Base-by-base conservation (phyloP, 176 grass and related monocot species). In the Triticum turgidum region DNA sequence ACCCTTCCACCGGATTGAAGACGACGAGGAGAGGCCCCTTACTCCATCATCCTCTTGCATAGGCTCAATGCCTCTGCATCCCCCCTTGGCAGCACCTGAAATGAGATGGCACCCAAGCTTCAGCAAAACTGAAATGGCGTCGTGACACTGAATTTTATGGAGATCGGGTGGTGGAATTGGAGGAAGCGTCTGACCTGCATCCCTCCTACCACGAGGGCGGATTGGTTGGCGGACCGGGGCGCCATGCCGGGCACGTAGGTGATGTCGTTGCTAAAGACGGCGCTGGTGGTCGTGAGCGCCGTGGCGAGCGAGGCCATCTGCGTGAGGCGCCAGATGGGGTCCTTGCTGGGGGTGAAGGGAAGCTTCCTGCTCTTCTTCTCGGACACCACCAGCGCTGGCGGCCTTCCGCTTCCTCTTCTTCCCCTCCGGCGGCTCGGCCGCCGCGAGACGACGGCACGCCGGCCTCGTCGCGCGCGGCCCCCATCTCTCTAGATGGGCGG, bases 231-330 rank as follows among this genome's bases (percentile, higher is more conserved):
- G 4, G 86, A 90, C 4, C 92, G 86, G 5, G 90, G 88, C 2
- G 93, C 96, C 96, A 95, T 94, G 72, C 76, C 84, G 17, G 93
- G 52, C 29, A 30, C 29, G 29, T 30, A 30, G 29, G 29, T 2
- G 29, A 30, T 1, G 29, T 30, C 2, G 29, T 96, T 96, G 90
- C 94, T 98, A 69, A 98, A 96, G 61, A 84, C 86, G 63, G 92
- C 86, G 20, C 87, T 92, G 17, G 89, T 98, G 73, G 92, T 75
- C 29, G 2, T 30, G 29, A 30, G 29, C 29, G 29, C 29, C 29
- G 29, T 30, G 29, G 29, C 29, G 29, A 30, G 29, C 29, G 1
- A 30, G 29, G 29, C 29, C 29, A 30, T 30, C 29, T 30, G 29
- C 29, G 29, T 61, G 44, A 98, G 90, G 39, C 94, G 86, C 80